Base-by-base conservation (phyloP, 2,329 filamentous ascomycete species). In the Cordyceps javanica region DNA sequence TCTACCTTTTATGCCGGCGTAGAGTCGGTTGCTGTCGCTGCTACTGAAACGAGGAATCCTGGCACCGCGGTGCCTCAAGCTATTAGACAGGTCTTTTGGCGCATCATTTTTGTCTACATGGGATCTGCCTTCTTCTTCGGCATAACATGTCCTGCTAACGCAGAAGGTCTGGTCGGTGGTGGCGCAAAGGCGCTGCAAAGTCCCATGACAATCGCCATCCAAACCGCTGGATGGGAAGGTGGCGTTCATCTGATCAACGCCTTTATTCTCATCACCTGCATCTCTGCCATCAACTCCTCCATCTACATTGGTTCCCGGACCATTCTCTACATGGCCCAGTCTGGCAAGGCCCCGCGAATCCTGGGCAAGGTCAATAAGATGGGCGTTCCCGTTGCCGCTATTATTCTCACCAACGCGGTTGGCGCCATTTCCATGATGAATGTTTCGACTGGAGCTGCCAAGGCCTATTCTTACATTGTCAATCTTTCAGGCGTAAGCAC, bases 231-330 rank as follows among this genome's bases (percentile, higher is more conserved):
- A 1, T 91, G 87, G 82, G 71, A 87, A 56, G 83, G 82, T 26
- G 89, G 87, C 36, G 86, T 88, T 1, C 84, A 92, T 66, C 79
- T 92, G 1, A 88, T 92, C 73, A 92, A 92, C 62, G 87, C 85
- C 39, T 87, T 90, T 65, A 89, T 90, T 64, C 79, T 92, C 52
- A 75, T 90, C 9, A 89, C 88, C 13, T 88, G 88, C 57, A 75
- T 90, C 38, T 86, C 81, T 0, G 87, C 88, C 19, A 82, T 87
- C 63, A 92, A 92, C 71, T 85, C 82, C 54, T 88, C 86, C 9
- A 87, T 92, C 60, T 92, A 91, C 69, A 89, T 92, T 62, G 85
- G 84, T 45, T 89, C 86, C 3, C 82, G 89, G 23, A 91, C 88
- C 0, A 72, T 93, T 1, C 73, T 91, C 0, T 91, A 85, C 73